Evolutionary conservation across 257 asterid genomes (phyloP), one percentile per base, ranked within the genome.

Genomic region (Solanum ossicruentum): DNA sequence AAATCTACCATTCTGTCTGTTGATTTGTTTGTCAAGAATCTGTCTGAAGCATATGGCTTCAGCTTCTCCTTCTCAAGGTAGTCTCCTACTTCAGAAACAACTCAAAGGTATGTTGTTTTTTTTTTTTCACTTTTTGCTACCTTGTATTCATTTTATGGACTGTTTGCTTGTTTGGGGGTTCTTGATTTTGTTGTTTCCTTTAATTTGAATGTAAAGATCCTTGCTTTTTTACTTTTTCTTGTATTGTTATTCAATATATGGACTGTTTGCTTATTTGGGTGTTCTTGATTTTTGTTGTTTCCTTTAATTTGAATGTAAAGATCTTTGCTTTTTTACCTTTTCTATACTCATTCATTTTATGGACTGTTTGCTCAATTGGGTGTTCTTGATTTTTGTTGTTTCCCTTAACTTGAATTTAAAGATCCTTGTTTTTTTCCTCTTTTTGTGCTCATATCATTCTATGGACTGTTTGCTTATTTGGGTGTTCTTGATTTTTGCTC

Each of bases 11-110:
- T 65, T 60, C 86, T 21, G n/a, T 83, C 61, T 66, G 82, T 84
- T 58, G 16, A 86, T 55, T 82, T 83, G 80, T 79, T 84, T 75
- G 45, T 85, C 85, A 47, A 63, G 54, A 85, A 41, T 43, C 36
- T 26, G 26, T 20, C 32, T 52, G 83, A 78, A 78, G 83, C 58
- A 85, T 52, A 95, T 95, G 99, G 97, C 95, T 80, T 91, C 96
- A 60, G 85, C 93, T 80, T 92, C 98, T 83, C 96, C 93, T 72
- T 92, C 99, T 80, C 99, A 96, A 87, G 99, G 92, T 81, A 93
- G 91, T 88, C 97, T 96, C 52, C 95, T 96, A 70, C 97, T 96
- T 21, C 99, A 96, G 85, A 96, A 96, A 84, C 99, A 96, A 90
- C 98, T 96, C 20, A 95, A 91, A 89, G 98, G 98, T 97, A 83